Evolutionary conservation across 768 basidiomycete species (phyloP).

Genomic region (Xerocomellus chrysenteron): DNA sequence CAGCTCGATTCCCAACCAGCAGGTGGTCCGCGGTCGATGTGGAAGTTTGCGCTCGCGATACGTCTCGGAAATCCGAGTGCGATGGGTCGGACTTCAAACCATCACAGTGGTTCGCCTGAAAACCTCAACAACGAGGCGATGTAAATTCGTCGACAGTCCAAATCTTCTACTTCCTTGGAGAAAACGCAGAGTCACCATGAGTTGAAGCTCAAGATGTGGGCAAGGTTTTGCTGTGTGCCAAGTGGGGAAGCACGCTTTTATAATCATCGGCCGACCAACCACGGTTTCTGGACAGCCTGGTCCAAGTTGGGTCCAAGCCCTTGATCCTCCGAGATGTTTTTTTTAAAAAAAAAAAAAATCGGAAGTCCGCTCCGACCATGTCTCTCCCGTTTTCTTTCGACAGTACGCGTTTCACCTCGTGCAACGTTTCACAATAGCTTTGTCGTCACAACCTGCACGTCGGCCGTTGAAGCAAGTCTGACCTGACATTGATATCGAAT

Average conservation of each 20-base stretch:
- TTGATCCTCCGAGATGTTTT: not conserved
- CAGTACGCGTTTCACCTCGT: not conserved
- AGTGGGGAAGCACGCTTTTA: not conserved
- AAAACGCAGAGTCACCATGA: not conserved
- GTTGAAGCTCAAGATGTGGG: not conserved
- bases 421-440: not conserved
- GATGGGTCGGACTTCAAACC: conserved; percentile 4
- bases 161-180: not conserved
- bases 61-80: not conserved
- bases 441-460: not conserved
- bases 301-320: not conserved
- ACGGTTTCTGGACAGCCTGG: not conserved
- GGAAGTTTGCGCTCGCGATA: not conserved
- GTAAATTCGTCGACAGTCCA: not conserved
- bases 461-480: not conserved
- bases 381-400: not conserved
- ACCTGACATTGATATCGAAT: not conserved
- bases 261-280: not conserved
- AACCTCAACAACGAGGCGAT: not conserved
- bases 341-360: not conserved
- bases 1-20: not conserved
- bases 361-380: not conserved
- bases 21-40: not conserved
- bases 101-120: not conserved
- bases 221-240: not conserved